phyloP scores from a whole-genome alignment of 2,329 filamentous ascomycete species.

The Calonectria ilicicola region DNA sequence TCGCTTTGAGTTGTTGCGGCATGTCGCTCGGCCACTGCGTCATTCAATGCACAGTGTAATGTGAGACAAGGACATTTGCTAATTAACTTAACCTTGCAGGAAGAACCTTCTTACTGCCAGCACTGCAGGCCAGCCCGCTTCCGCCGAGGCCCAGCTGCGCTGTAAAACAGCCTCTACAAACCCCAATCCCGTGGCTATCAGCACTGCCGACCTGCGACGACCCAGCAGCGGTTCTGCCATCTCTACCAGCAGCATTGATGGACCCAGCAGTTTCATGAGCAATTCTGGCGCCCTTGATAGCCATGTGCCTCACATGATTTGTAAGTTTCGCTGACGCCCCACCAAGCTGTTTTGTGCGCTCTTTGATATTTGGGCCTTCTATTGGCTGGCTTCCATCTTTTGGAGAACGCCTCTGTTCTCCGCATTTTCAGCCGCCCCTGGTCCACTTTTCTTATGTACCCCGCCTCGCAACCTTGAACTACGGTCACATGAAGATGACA shows the following conservation, averaged over 20 bases:
- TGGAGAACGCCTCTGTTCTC: constrained; percentile 43
- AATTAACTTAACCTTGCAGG: constrained; percentile 47
- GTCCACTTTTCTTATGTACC: constrained; percentile 37
- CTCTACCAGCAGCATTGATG: constrained; percentile 47
- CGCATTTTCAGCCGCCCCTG: constrained; percentile 42
- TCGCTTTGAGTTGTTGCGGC: constrained; percentile 22
- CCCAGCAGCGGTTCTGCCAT: constrained; percentile 51
- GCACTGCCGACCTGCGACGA: constrained; percentile 52
- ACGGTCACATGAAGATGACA: constrained; percentile 41
- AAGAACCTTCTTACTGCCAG: constrained; percentile 58
- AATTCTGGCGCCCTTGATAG: constrained; percentile 50
- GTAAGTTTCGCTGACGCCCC: constrained; percentile 53
- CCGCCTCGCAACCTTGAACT: constrained; percentile 33
- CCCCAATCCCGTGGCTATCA: constrained; percentile 39
- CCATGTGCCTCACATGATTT: constrained; percentile 61
- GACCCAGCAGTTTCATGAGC: constrained; percentile 40
- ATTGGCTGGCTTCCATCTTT: constrained; percentile 37
- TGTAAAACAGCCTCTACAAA: constrained; percentile 51
- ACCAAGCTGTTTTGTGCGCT: constrained; percentile 35
- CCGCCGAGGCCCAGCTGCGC: constrained; percentile 60
- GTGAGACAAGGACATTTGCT: constrained; percentile 29
- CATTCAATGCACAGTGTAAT: constrained; percentile 28
- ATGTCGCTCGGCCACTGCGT: constrained; percentile 23
- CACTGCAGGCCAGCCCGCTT: constrained; percentile 48
- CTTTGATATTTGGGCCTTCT: background rate